Conservation (phyloP, 768 basidiomycete species). For the Naganishia antarctica region DNA sequence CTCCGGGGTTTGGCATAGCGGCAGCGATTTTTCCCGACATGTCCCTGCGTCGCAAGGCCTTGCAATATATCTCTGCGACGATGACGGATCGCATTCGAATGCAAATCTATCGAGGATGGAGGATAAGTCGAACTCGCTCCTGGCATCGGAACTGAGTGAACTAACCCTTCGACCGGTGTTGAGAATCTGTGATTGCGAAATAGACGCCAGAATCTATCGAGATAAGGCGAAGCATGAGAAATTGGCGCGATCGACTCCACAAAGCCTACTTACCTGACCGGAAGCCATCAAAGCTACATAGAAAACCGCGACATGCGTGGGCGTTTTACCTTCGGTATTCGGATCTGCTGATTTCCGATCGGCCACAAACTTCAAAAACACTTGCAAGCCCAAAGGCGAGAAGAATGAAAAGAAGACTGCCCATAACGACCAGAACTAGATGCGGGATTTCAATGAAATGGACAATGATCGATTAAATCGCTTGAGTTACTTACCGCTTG, state of each 20-base stretch:
- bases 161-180: constrained; percentile 46
- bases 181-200: constrained; percentile 39
- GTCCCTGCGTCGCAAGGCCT: constrained; percentile 50
- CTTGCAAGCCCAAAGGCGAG: constrained; percentile 50
- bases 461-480: neutral
- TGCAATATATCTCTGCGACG: constrained; percentile 50
- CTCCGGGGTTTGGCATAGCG: constrained; percentile 28
- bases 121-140: neutral
- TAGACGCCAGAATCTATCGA: constrained; percentile 11
- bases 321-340: constrained; percentile 35
- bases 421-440: constrained; percentile 34
- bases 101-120: constrained; percentile 34
- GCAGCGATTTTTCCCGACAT: constrained; percentile 42
- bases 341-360: constrained; percentile 34
- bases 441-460: neutral
- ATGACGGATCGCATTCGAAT: constrained; percentile 49
- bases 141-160: neutral
- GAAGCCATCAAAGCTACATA: constrained; percentile 50
- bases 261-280: constrained; percentile 35
- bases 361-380: constrained; percentile 48
- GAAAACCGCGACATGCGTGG: constrained; percentile 48
- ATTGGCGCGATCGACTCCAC: neutral
- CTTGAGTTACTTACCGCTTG: constrained; percentile 35
- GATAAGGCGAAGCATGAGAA: neutral
- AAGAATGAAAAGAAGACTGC: constrained; percentile 46